Evolutionary conservation across 768 basidiomycete species (phyloP).

Genomic region (Rhizopogon roseolus): DNA sequence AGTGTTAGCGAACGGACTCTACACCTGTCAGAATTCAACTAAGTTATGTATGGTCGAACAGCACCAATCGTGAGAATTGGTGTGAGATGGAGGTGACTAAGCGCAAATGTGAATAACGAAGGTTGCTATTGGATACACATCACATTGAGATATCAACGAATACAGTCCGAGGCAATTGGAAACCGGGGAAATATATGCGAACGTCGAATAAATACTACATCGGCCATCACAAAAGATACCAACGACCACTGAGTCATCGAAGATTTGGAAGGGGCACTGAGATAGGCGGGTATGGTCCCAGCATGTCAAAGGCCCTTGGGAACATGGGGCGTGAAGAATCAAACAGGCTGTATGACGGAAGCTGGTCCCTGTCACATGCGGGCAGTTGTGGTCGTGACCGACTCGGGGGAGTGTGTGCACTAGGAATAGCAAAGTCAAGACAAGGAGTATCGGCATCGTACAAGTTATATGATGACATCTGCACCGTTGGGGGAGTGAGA

Average conservation of each 20-base stretch:
- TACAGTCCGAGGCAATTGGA: no score
- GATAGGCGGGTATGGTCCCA: conserved; percentile 25
- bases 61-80: no score
- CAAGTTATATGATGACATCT: background rate
- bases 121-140: no score
- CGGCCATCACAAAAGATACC: background rate
- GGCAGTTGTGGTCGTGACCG: background rate
- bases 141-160: no score
- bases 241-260: background rate
- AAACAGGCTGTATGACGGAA: conserved; percentile 24
- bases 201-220: background rate
- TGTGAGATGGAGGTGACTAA: no score
- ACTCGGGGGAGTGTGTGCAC: background rate
- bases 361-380: conserved; percentile 5
- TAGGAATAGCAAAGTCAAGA: background rate
- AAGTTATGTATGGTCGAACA: no score
- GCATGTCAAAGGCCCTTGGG: conserved; percentile 10
- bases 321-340: conserved; percentile 16
- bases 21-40: background rate
- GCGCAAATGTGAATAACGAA: no score
- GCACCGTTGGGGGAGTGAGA: background rate
- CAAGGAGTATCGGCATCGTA: background rate
- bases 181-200: no score
- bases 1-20: background rate
- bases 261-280: conserved; percentile 6